Evolutionary conservation across 2,329 filamentous ascomycete genomes (phyloP).

Genomic region (Ambrosiella cleistominuta): DNA sequence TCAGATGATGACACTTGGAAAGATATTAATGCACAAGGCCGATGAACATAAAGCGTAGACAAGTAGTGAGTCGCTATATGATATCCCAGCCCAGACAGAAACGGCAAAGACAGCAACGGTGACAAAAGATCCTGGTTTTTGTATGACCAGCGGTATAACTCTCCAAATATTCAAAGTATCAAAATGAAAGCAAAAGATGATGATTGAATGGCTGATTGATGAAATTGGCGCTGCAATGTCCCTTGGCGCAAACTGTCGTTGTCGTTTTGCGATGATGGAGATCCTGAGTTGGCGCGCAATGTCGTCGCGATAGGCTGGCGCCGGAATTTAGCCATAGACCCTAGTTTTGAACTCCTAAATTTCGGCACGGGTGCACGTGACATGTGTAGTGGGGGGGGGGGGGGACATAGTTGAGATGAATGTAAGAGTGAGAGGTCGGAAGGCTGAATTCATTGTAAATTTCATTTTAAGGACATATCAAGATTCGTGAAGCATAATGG

Average conservation of each 20-base stretch:
- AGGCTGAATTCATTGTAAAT: not conserved
- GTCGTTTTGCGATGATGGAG: not conserved
- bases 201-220: not conserved
- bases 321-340: constrained; percentile 5
- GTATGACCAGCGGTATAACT: too few species aligned
- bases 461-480: not conserved
- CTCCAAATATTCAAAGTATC: not conserved
- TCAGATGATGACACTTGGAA: too few species aligned
- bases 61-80: too few species aligned
- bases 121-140: too few species aligned
- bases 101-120: too few species aligned
- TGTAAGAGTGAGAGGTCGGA: not conserved
- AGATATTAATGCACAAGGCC: too few species aligned
- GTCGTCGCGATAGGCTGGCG: constrained; percentile 3
- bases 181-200: not conserved
- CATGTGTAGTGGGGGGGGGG: not conserved
- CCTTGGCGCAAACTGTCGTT: constrained; percentile 2
- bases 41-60: too few species aligned
- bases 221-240: constrained; percentile 1
- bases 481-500: not conserved
- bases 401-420: not conserved
- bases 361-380: not conserved
- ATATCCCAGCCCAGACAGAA: too few species aligned
- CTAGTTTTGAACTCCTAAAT: not conserved
- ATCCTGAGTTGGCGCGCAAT: not conserved